Percentiles rank a stretch among this genome's conserved stretches.
phyloP scores from a whole-genome alignment of 768 basidiomycete genomes.

The Chalciporus sphaerocephalus region DNA sequence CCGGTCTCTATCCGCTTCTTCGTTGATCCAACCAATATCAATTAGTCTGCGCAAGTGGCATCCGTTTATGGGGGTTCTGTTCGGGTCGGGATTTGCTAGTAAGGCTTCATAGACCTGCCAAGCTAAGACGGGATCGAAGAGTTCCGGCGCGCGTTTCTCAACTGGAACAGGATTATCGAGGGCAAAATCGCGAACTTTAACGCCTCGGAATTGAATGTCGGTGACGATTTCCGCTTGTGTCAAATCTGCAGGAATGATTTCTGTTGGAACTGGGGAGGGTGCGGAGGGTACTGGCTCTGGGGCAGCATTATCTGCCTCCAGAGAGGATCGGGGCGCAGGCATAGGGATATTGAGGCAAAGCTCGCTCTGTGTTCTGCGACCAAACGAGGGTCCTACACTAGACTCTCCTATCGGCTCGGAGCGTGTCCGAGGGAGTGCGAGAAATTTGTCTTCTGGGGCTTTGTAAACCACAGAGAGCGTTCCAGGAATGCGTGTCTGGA shows the following conservation, averaged over 20 bases:
- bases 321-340: conserved; percentile 6
- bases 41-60: conserved; percentile 27
- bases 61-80: conserved; percentile 21
- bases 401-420: conserved; percentile 25
- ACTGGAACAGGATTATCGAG: conserved; percentile 17
- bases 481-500: conserved; percentile 13
- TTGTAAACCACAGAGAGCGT: conserved; percentile 7
- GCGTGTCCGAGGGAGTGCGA: conserved; percentile 12
- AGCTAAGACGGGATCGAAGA: conserved; percentile 30
- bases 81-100: conserved; percentile 17
- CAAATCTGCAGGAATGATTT: conserved; percentile 32
- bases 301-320: conserved; percentile 24
- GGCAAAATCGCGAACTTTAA: conserved; percentile 33
- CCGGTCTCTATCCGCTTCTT: conserved; percentile 18
- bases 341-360: conserved; percentile 9
- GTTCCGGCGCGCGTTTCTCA: conserved; percentile 19
- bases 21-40: conserved; percentile 28
- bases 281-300: conserved; percentile 15
- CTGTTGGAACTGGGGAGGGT: conserved; percentile 32
- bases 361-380: conserved; percentile 27
- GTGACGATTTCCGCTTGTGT: conserved; percentile 32
- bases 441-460: conserved; percentile 7
- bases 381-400: conserved; percentile 19
- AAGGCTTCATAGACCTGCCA: conserved; percentile 30
- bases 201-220: conserved; percentile 27